A percentile compares a stretch with the other conserved stretches of the same genome.
phyloP scores from a whole-genome alignment of 805 yeast genomes.

The Candida krabiensis region DNA sequence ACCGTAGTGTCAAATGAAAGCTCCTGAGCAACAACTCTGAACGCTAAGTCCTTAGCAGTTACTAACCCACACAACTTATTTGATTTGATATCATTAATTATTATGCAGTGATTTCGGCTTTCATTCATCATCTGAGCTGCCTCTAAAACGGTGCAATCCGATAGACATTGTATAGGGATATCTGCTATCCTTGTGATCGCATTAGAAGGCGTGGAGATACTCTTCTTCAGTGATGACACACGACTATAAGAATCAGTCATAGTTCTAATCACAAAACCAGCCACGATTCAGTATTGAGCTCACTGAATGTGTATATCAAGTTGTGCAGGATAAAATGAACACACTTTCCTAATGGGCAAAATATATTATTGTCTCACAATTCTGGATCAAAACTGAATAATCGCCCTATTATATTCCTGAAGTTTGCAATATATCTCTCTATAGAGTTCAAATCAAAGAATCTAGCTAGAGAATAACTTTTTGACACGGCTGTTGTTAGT shows the following conservation, averaged over 20 bases:
- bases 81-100: slow-evolving; percentile 32
- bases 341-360: too few relatives aligned
- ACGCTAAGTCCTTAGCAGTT: slow-evolving; percentile 49
- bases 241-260: slow-evolving; percentile 7
- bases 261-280: not conserved
- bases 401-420: too few relatives aligned
- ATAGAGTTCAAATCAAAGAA: too few relatives aligned
- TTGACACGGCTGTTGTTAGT: too few relatives aligned
- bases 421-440: too few relatives aligned
- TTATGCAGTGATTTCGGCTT: slow-evolving; percentile 41
- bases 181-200: slow-evolving; percentile 34
- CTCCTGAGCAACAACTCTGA: slow-evolving; percentile 37
- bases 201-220: slow-evolving; percentile 10
- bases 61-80: slow-evolving; percentile 38
- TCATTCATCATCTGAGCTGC: slow-evolving; percentile 40
- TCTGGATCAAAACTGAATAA: too few relatives aligned
- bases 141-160: slow-evolving; percentile 31
- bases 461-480: too few relatives aligned
- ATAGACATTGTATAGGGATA: slow-evolving; percentile 35
- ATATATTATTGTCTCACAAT: too few relatives aligned
- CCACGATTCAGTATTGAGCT: too few relatives aligned
- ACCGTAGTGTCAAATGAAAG: slow-evolving; percentile 29
- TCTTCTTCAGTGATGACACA: slow-evolving; percentile 4
- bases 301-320: too few relatives aligned
- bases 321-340: too few relatives aligned